These are phyloP conservation scores for Mycena haematopus DNA, from an alignment of 768 basidiomycete genomes.

Conservation along the genomic window DNA sequence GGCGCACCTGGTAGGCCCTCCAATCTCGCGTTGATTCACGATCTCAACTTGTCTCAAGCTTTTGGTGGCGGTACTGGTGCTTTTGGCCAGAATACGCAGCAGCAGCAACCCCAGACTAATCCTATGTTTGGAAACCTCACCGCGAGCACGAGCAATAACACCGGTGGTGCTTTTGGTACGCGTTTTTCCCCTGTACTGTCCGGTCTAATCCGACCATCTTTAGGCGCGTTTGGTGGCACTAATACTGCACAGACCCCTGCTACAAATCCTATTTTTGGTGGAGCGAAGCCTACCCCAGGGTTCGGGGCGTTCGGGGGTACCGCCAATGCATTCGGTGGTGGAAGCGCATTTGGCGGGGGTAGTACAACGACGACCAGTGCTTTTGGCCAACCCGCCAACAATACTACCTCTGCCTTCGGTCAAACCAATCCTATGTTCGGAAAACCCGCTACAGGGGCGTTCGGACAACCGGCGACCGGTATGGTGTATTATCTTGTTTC, in stretches of 20 bases:
- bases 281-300: slow-evolving; percentile 71
- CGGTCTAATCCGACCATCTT: slow-evolving; percentile 27
- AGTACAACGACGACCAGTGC: slow-evolving; percentile 38
- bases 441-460: slow-evolving; percentile 46
- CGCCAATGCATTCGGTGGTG: slow-evolving; percentile 48
- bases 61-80: slow-evolving; percentile 58
- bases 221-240: slow-evolving; percentile 54
- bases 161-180: slow-evolving; percentile 52
- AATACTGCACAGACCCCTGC: slow-evolving; percentile 45
- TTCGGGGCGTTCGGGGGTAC: slow-evolving; percentile 79
- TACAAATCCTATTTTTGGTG: slow-evolving; percentile 62
- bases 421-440: slow-evolving; percentile 54
- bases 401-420: slow-evolving; percentile 61
- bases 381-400: slow-evolving; percentile 48
- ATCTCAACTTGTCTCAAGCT: slow-evolving; percentile 44
- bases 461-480: slow-evolving; percentile 47
- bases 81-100: slow-evolving; percentile 66
- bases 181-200: slow-evolving; percentile 32
- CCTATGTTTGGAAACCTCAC: slow-evolving; percentile 81
- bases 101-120: slow-evolving; percentile 68
- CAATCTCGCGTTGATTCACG: slow-evolving; percentile 23
- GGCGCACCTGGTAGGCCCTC: slow-evolving; percentile 57
- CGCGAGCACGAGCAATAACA: slow-evolving; percentile 37
- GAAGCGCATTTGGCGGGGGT: slow-evolving; percentile 51
- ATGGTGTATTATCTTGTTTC: slow-evolving; percentile 33